Evolutionary conservation across 106 monocot genomes (phyloP), one percentile per base, ranked within the genome.

Genomic region (Dendrobium nobile): DNA sequence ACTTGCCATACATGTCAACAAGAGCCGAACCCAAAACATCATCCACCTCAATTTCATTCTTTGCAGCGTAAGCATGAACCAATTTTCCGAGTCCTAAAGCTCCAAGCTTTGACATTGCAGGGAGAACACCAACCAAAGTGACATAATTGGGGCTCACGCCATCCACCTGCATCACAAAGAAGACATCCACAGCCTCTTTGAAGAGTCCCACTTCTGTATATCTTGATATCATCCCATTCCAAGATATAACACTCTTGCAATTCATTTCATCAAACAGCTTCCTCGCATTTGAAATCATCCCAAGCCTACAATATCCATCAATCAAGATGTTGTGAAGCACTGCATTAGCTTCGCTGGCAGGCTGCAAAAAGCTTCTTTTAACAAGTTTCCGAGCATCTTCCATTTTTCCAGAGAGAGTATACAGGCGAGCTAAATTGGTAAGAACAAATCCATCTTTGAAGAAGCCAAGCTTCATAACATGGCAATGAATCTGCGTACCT

Each of bases 1-100:
- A 91, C 75, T 94, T 94, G 7, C 86, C 74, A 75, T 94, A 91
- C 94, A 94, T 94, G 56, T 94, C 91, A 15, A 94, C 51, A 40
- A 94, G 79, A 4, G 89, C 89, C 3, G 91, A 87, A 0, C 89
- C 94, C 6, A 91, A 54, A 1, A 85, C 81, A 79, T 88, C 94
- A 51, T 86, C 88, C 10, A 91, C 42, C 17, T 73, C 24, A 28
- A 91, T 87, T 17, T 47, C 77, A 17, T 82, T 84, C 84, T 83
- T 88, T 37, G 68, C 79, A 1, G 61, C 82, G 54, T 85, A 86
- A 3, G 28, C 3, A 28, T 92, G 87, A 6, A 88, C 77, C 85
- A 84, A 90, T 73, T 90, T 89, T 7, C 90, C 92, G 64, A 86
- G 47, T 54, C 82, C 84, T 47, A 86, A 54, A 7, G 78, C 61